phyloP scores from a whole-genome alignment of 805 yeast species.

The Wickerhamiella bombiphila region DNA sequence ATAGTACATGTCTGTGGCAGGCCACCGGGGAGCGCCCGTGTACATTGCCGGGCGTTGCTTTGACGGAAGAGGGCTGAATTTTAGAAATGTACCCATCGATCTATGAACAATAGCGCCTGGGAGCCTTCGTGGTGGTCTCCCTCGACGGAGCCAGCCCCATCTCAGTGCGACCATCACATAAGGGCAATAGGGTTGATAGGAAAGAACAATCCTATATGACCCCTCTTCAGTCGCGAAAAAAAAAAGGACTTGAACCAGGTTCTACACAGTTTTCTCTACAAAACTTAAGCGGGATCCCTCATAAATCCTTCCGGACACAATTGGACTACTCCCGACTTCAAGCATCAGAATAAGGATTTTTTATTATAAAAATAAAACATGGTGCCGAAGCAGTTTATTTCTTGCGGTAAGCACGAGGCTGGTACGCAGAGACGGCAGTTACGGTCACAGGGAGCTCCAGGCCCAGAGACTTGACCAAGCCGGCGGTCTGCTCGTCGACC shows the following conservation, averaged over 20 bases:
- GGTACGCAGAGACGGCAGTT: conserved; percentile 28
- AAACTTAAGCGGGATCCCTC: too few species aligned
- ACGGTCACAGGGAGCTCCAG: conserved; percentile 34
- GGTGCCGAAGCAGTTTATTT: conserved; percentile 8
- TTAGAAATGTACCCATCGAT: conserved; percentile 4
- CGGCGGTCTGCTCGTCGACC: conserved; percentile 94
- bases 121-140: background rate
- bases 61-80: conserved; percentile 12
- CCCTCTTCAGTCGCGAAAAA: too few species aligned
- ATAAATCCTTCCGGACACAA: too few species aligned
- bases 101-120: background rate
- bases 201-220: too few species aligned
- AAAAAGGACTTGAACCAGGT: too few species aligned
- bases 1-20: conserved; percentile 13
- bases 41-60: conserved; percentile 7
- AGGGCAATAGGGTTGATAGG: too few species aligned
- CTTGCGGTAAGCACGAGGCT: conserved; percentile 22
- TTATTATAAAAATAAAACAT: too few species aligned
- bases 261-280: too few species aligned
- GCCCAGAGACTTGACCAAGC: conserved; percentile 86
- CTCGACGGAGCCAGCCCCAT: background rate
- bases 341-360: too few species aligned
- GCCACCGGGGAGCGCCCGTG: conserved; percentile 11
- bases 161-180: too few species aligned
- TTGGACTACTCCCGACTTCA: too few species aligned